Evolutionary conservation across 2,329 filamentous ascomycete genomes (phyloP).

Genomic region (Diplocarpon rosae): DNA sequence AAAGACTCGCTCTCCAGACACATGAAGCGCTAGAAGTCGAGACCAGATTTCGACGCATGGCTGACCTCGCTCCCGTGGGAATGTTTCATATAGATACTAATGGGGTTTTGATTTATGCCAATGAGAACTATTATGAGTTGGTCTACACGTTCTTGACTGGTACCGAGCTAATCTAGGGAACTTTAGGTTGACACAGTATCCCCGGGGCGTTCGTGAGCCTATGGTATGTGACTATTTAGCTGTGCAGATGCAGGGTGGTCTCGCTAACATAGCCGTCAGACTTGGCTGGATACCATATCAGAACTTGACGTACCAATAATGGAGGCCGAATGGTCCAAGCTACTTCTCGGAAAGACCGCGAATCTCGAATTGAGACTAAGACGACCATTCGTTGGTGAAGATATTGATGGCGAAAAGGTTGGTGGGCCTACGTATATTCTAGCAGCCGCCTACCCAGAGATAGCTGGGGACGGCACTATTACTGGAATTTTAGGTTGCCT

Average conservation of each 20-base stretch:
- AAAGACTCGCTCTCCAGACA: slow-evolving; percentile 48
- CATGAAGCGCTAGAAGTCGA: slow-evolving; percentile 42
- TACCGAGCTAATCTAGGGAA: neutral
- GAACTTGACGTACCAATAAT: slow-evolving; percentile 14
- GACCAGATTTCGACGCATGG: slow-evolving; percentile 57
- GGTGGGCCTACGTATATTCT: slow-evolving; percentile 22
- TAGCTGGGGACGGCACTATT: slow-evolving; percentile 10
- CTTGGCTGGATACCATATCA: slow-evolving; percentile 13
- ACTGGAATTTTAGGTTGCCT: slow-evolving; percentile 15
- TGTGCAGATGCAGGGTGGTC: neutral
- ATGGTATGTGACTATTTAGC: slow-evolving; percentile 8
- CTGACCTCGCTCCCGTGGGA: slow-evolving; percentile 63
- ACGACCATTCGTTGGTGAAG: slow-evolving; percentile 36
- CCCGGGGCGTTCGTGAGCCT: slow-evolving; percentile 29
- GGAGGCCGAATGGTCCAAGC: slow-evolving; percentile 15
- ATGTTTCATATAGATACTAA: slow-evolving; percentile 58
- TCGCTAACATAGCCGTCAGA: slow-evolving; percentile 2
- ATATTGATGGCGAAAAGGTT: slow-evolving; percentile 41
- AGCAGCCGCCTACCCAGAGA: slow-evolving; percentile 18
- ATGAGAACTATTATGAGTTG: slow-evolving; percentile 47
- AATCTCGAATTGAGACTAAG: slow-evolving; percentile 18
- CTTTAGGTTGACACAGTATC: slow-evolving; percentile 27
- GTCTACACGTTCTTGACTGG: neutral
- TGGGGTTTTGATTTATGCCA: slow-evolving; percentile 59
- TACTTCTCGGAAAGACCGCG: slow-evolving; percentile 14